These are phyloP conservation scores for Taphrina betulina DNA, from an alignment of 1,139 yeast genomes.

Conservation along the genomic window DNA sequence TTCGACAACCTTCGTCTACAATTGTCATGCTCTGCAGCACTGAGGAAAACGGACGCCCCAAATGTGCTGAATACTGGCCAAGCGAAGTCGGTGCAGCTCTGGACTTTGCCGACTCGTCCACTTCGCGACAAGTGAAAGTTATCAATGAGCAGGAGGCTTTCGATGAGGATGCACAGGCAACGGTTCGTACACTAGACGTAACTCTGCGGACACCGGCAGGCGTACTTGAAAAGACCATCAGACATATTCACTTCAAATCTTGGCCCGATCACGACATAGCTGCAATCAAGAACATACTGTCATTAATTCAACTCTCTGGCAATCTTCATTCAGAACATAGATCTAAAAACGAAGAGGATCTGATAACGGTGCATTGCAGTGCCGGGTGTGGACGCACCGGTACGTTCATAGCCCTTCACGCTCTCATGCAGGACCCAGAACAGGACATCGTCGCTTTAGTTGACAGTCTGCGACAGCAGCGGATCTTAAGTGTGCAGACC, in stretches of 20 bases:
- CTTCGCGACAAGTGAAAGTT: background rate
- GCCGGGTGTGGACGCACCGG: constrained; percentile 88
- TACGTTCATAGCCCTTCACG: constrained; percentile 69
- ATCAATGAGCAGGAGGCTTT: background rate
- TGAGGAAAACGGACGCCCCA: constrained; percentile 56
- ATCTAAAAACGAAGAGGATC: constrained; percentile 38
- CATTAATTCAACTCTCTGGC: constrained; percentile 47
- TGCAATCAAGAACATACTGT: constrained; percentile 43
- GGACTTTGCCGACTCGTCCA: background rate
- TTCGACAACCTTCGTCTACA: constrained; percentile 53
- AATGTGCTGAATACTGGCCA: constrained; percentile 82
- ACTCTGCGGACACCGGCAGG: background rate
- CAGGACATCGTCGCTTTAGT: constrained; percentile 10
- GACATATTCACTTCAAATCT: constrained; percentile 41
- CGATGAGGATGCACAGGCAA: constrained; percentile 34
- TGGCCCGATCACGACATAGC: constrained; percentile 45
- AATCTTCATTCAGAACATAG: constrained; percentile 40
- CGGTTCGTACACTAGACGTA: background rate
- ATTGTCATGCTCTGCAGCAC: constrained; percentile 88
- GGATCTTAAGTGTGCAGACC: constrained; percentile 33
- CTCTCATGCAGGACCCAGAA: constrained; percentile 44
- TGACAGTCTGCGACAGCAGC: constrained; percentile 26
- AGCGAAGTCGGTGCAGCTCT: constrained; percentile 26
- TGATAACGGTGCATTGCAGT: constrained; percentile 66
- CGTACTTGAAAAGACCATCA: background rate